These are phyloP conservation scores for Claviceps fusiformis DNA, from an alignment of 2,329 filamentous ascomycete species.

Conservation along the genomic window DNA sequence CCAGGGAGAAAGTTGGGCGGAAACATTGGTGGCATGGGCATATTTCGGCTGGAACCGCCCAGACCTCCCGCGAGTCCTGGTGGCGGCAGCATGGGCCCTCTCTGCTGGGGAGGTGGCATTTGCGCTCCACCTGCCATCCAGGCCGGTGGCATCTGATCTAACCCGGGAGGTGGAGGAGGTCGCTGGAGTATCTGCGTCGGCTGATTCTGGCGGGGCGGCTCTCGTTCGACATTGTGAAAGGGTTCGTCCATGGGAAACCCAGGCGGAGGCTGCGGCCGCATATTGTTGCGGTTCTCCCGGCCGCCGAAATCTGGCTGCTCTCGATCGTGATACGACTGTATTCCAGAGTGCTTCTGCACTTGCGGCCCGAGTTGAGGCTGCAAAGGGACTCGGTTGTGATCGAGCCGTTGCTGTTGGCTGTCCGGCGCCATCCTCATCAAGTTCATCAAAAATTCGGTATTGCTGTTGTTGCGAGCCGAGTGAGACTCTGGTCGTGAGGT, in stretches of 20 bases:
- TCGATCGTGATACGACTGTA: slow-evolving; percentile 33
- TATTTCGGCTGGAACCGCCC: slow-evolving; percentile 21
- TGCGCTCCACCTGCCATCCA: slow-evolving; percentile 36
- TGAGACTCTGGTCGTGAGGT: slow-evolving; percentile 30
- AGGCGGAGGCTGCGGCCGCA: slow-evolving; percentile 33
- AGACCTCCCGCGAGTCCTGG: slow-evolving; percentile 34
- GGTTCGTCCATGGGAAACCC: slow-evolving; percentile 39
- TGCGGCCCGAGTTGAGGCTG: slow-evolving; percentile 8
- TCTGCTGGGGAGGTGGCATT: slow-evolving; percentile 26
- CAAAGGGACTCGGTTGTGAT: slow-evolving; percentile 23
- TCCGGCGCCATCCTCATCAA: slow-evolving; percentile 53
- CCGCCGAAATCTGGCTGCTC: slow-evolving; percentile 30
- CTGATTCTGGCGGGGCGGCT: slow-evolving; percentile 32
- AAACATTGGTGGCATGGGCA: slow-evolving; percentile 45
- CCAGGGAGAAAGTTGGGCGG: slow-evolving; percentile 46
- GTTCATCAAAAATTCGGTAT: slow-evolving; percentile 75
- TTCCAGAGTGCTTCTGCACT: slow-evolving; percentile 25
- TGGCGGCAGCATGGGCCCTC: slow-evolving; percentile 46
- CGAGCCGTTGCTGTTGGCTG: slow-evolving; percentile 34
- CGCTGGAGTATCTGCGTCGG: slow-evolving; percentile 53
- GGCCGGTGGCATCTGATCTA: slow-evolving; percentile 45
- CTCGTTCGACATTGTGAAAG: slow-evolving; percentile 35
- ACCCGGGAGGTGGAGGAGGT: slow-evolving; percentile 46
- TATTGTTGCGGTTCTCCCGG: slow-evolving; percentile 19
- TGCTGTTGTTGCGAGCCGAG: slow-evolving; percentile 39